phyloP scores from a whole-genome alignment of 1,284 basidiomycete genomes.

The Polyporus tsugae region DNA sequence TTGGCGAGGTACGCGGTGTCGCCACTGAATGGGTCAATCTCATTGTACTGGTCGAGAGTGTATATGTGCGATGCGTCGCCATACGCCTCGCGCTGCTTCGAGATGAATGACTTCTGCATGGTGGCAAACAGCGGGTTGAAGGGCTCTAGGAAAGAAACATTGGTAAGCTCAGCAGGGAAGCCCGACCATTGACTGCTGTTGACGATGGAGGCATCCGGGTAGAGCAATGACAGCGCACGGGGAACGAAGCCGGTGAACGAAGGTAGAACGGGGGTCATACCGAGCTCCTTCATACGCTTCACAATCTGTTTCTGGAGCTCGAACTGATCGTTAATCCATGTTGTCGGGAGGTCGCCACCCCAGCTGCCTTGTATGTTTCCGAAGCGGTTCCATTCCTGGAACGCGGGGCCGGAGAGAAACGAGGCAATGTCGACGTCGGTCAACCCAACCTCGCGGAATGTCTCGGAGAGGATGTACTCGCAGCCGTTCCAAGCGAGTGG shows the following conservation, averaged over 20 bases:
- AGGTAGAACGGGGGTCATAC: slow-evolving; percentile 55
- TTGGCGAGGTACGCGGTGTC: slow-evolving; percentile 46
- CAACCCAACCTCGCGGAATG: slow-evolving; percentile 50
- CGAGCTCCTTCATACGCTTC: slow-evolving; percentile 52
- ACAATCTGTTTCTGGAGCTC: slow-evolving; percentile 48
- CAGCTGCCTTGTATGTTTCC: slow-evolving; percentile 54
- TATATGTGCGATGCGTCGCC: slow-evolving; percentile 52
- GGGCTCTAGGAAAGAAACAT: slow-evolving; percentile 52
- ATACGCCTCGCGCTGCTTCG: slow-evolving; percentile 50
- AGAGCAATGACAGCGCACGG: slow-evolving; percentile 40
- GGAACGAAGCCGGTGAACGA: slow-evolving; percentile 56
- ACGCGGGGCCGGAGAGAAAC: slow-evolving; percentile 52
- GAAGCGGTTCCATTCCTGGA: slow-evolving; percentile 54
- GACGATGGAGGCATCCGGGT: slow-evolving; percentile 50
- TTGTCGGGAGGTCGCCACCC: slow-evolving; percentile 45
- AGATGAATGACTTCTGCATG: slow-evolving; percentile 51
- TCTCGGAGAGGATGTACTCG: slow-evolving; percentile 48
- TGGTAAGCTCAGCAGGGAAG: slow-evolving; percentile 45
- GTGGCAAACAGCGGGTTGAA: slow-evolving; percentile 49
- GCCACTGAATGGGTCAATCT: slow-evolving; percentile 50
- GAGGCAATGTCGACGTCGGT: slow-evolving; percentile 44
- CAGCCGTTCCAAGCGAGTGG: slow-evolving; percentile 54
- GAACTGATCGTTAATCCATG: slow-evolving; percentile 52
- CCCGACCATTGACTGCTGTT: slow-evolving; percentile 47
- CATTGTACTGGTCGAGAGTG: slow-evolving; percentile 57